A percentile compares a stretch with the other conserved stretches of the same genome.
Conservation (phyloP, 164 flowering plant genomes). For the Buxus sempervirens region DNA sequence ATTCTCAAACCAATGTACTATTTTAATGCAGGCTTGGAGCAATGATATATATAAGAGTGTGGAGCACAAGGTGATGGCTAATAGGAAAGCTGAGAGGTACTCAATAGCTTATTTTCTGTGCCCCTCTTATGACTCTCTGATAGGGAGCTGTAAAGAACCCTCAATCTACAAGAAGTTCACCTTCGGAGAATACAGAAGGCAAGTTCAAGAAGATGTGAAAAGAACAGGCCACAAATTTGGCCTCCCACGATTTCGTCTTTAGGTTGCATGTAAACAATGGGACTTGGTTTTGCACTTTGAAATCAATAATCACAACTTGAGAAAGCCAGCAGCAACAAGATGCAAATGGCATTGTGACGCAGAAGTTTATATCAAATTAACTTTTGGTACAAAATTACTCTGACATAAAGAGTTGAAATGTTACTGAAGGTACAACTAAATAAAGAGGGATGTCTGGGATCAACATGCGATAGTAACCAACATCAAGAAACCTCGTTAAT, state of each 20-base stretch:
- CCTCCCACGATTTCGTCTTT: conserved; percentile 53
- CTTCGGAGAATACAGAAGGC: conserved; percentile 58
- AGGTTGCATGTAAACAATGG: neutral
- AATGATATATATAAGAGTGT: conserved; percentile 70
- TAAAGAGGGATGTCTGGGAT: too few species aligned
- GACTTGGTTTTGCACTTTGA: too few species aligned
- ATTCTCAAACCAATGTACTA: neutral
- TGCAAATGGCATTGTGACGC: too few species aligned
- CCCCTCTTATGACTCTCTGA: conserved; percentile 63
- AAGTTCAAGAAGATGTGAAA: conserved; percentile 64
- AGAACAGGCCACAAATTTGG: conserved; percentile 64
- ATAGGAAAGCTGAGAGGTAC: conserved; percentile 53
- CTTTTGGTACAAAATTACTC: too few species aligned
- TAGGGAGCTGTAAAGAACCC: conserved; percentile 53
- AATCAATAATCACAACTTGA: too few species aligned
- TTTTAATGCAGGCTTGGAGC: conserved; percentile 70
- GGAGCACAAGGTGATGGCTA: conserved; percentile 71
- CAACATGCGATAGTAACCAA: too few species aligned
- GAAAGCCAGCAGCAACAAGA: too few species aligned
- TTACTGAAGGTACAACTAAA: too few species aligned
- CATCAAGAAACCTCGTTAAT: too few species aligned
- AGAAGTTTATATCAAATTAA: too few species aligned
- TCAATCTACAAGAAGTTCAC: conserved; percentile 61
- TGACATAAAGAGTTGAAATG: too few species aligned
- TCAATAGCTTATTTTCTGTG: conserved; percentile 76